Conservation (phyloP, 768 basidiomycete genomes). For the Boletus subparvulus region DNA sequence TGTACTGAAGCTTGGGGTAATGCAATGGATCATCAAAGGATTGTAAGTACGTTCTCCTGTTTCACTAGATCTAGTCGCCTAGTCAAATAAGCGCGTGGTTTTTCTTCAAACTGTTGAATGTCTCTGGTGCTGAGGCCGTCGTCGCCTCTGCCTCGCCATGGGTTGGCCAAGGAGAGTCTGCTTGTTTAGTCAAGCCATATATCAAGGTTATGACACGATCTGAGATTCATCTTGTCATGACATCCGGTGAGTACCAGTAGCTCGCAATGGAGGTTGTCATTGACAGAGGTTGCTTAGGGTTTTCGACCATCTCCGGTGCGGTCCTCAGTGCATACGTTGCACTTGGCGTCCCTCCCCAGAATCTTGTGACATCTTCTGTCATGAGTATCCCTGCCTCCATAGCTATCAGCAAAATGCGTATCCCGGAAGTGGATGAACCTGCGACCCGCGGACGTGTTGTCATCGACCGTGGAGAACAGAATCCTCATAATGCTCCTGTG, state of each 20-base stretch:
- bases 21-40: slow-evolving; percentile 90
- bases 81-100: slow-evolving; percentile 68
- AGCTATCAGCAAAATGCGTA: slow-evolving; percentile 84
- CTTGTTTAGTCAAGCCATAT: slow-evolving; percentile 82
- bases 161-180: slow-evolving; percentile 89
- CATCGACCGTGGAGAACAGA: slow-evolving; percentile 71
- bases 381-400: slow-evolving; percentile 97
- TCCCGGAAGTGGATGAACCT: slow-evolving; percentile 83
- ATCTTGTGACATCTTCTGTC: slow-evolving; percentile 83
- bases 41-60: slow-evolving; percentile 50
- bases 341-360: slow-evolving; percentile 75
- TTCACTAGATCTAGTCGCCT: not conserved
- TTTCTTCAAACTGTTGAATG: slow-evolving; percentile 88
- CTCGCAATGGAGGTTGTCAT: not conserved
- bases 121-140: slow-evolving; percentile 94
- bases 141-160: slow-evolving; percentile 93
- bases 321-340: slow-evolving; percentile 83
- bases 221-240: slow-evolving; percentile 86
- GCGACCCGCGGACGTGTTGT: slow-evolving; percentile 80
- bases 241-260: slow-evolving; percentile 54
- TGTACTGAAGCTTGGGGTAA: slow-evolving; percentile 59
- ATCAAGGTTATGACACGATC: slow-evolving; percentile 83
- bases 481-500: slow-evolving; percentile 53
- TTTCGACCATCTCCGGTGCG: slow-evolving; percentile 91
- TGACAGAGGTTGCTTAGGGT: slow-evolving; percentile 40